Evolutionary conservation across 2,329 filamentous ascomycete species (phyloP), one percentile per base, ranked within the genome.

Genomic region (Pseudocercospora crystallina): DNA sequence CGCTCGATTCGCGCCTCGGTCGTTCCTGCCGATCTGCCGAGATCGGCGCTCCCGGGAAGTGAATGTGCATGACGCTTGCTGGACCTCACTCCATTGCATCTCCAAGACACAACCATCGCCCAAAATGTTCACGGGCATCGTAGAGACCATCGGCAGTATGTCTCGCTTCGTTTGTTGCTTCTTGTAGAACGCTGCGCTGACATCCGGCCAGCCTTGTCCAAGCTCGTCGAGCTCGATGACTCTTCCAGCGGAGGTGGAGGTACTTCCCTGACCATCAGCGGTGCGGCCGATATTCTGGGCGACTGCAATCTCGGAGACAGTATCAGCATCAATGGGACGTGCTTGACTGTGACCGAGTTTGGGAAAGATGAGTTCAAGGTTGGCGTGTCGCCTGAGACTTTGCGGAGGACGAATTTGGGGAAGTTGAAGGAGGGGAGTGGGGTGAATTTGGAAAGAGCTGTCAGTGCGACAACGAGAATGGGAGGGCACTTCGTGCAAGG

Each of bases 401-500:
- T 99, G 49, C 90, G 94, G 51, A 84, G 95, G 51, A 99, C 95
- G 53, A 95, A 97, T 74, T 83, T 99, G n/a, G 92, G 91, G 56
- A 76, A 76, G 14, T 79, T 99, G 46, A 72, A 74, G 41, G 69
- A 82, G 54, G 77, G 77, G 36, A 87, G 84, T 54, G 77, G 76
- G 15, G 91, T 97, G 59, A 99, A 99, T 71, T 85, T 99, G 46
- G 94, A 99, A 77, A 85, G 94, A 12, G 92, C 94, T 3, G 91
- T 99, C 47, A 86, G 87, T 13, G 90, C 90, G 4, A 83, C 87
- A 64, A 96, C 92, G 39, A 89, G 94, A 48, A 97, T 99, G 90
- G 94, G 95, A 40, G 94, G 94, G 0, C 94, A 99, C 74, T 96
- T 97, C 65, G 92, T 97, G 30, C 95, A 99, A 74, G 94, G 94